phyloP scores from a whole-genome alignment of 1,139 yeast species.

The Diutina ranongensis region DNA sequence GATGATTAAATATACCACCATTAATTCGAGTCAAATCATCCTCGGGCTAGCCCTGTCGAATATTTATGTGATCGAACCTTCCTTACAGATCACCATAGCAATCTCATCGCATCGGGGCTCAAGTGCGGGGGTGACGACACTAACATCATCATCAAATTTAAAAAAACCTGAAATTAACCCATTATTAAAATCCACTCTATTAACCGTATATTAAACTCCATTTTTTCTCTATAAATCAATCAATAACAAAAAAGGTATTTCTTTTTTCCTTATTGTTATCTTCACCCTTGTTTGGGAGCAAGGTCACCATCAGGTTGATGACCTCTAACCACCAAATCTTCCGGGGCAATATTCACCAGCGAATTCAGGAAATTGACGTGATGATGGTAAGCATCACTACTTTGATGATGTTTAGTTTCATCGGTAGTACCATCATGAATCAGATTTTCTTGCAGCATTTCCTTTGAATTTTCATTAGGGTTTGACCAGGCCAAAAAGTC shows the following conservation, averaged over 20 bases:
- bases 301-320: not conserved
- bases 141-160: too few species aligned
- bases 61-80: not conserved
- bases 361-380: not conserved
- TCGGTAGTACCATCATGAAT: constrained; percentile 1
- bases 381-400: not conserved
- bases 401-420: not conserved
- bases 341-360: not conserved
- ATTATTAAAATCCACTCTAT: not conserved
- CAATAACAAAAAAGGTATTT: not conserved
- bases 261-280: too few species aligned
- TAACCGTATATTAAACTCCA: constrained; percentile 1
- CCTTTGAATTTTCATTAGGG: constrained; percentile 7
- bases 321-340: not conserved
- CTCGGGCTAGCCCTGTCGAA: too few species aligned
- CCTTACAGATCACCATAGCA: not conserved
- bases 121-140: too few species aligned
- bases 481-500: constrained; percentile 64
- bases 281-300: not conserved
- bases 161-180: too few species aligned
- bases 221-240: constrained; percentile 3
- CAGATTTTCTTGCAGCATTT: not conserved
- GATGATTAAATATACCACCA: too few species aligned
- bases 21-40: too few species aligned
- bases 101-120: not conserved